Evolutionary conservation across 345 rosid genomes (phyloP), one percentile per base, ranked within the genome.

Genomic region (Raphanus raphanistrum): DNA sequence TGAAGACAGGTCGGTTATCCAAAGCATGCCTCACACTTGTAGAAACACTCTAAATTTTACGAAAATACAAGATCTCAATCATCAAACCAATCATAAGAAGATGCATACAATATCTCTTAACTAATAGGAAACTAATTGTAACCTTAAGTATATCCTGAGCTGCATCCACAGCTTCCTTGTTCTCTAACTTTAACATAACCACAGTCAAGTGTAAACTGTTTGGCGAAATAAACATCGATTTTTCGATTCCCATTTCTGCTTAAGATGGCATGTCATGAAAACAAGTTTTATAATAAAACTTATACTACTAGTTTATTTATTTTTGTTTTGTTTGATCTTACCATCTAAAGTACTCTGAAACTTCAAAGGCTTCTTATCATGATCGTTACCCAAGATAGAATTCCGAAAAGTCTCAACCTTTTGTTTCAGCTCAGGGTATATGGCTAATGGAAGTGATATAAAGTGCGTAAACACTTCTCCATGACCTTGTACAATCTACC

Each of bases 161-260:
- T 73, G 79, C 81, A 76, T 77, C 81, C 63, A 91, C 85, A 72
- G 91, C 75, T 52, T 91, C 94, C 79, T 84, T 86, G 78, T 85
- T 91, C 96, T 85, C 89, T 77, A 95, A 80, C 86, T 88, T 92
- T 81, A 95, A 78, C 98, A 95, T 95, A 50, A 90, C 85, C 68
- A 92, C 94, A 60, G 97, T 95, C 79, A 95, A 82, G 84, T 92
- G 99, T 70, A 92, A 87, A 38, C 92, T 87, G 63, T 84, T 82
- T 10, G 97, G 96, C 15, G 83, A 88, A 57, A 87, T 84, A 74
- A 95, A 92, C 65, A 92, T 90, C 29, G 98, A 92, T 73, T 79
- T 80, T 41, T 90, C 94, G 63, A 95, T 86, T 79, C 96, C 85
- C 70, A 79, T 77, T 33, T 83, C 99, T 90, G 90, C 36, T 58